phyloP scores from a whole-genome alignment of 2,329 filamentous ascomycete species.

The Curvularia verruculosa region DNA sequence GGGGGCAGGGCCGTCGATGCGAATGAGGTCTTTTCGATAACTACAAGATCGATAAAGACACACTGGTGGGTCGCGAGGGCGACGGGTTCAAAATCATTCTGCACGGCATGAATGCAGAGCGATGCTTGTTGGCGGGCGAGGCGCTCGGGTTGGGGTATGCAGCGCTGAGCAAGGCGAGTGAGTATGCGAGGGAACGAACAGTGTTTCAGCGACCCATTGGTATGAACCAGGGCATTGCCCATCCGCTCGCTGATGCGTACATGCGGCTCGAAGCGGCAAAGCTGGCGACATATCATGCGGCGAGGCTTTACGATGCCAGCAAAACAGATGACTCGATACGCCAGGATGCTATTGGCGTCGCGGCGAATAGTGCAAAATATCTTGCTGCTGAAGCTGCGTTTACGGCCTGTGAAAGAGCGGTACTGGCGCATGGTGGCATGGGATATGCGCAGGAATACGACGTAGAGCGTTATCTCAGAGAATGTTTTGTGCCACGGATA shows the following conservation, averaged over 20 bases:
- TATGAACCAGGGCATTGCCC: constrained; percentile 65
- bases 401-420: constrained; percentile 63
- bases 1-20: constrained; percentile 81
- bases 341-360: constrained; percentile 57
- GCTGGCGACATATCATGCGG: constrained; percentile 66
- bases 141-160: constrained; percentile 81
- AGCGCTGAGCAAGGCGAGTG: constrained; percentile 52
- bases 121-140: constrained; percentile 68
- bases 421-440: constrained; percentile 66
- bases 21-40: constrained; percentile 89
- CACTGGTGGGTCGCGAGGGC: constrained; percentile 73
- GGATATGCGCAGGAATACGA: constrained; percentile 68
- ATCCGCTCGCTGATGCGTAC: constrained; percentile 64
- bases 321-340: constrained; percentile 22
- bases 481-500: constrained; percentile 65
- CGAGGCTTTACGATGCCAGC: constrained; percentile 62
- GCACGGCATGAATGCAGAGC: constrained; percentile 58
- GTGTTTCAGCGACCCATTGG: constrained; percentile 66
- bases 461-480: constrained; percentile 65
- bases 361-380: constrained; percentile 64
- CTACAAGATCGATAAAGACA: constrained; percentile 68
- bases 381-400: constrained; percentile 67
- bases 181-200: constrained; percentile 57
- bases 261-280: constrained; percentile 68
- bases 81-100: constrained; percentile 74